Conservation (phyloP, 768 basidiomycete genomes). For the Pleurotus eryngii region DNA sequence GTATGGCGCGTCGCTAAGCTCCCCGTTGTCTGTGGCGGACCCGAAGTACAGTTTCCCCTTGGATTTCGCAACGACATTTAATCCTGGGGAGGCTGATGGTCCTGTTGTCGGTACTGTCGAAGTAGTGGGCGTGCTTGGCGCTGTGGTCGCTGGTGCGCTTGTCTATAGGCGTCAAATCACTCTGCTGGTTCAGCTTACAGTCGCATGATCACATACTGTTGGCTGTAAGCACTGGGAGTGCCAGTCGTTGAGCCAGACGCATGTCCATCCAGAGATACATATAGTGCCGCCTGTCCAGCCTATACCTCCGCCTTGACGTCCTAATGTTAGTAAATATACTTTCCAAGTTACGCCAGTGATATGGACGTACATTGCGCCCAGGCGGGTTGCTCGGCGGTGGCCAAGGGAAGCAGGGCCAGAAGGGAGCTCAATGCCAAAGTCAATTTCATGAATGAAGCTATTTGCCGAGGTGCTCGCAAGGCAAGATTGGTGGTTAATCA, state of each 20-base stretch:
- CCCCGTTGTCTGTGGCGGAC: conserved; percentile 41
- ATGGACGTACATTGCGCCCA: conserved; percentile 4
- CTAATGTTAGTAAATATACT: neutral
- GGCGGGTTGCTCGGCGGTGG: conserved; percentile 25
- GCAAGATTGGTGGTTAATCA: too few relatives aligned
- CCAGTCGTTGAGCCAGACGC: conserved; percentile 25
- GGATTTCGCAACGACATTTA: conserved; percentile 34
- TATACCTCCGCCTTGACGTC: conserved; percentile 28
- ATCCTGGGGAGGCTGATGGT: conserved; percentile 13
- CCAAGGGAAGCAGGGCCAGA: conserved; percentile 19
- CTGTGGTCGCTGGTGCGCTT: neutral
- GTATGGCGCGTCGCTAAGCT: conserved; percentile 37
- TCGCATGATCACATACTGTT: neutral
- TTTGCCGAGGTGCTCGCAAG: too few relatives aligned
- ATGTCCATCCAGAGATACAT: conserved; percentile 30
- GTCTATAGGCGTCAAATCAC: neutral
- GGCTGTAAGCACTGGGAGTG: conserved; percentile 19
- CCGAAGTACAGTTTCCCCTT: conserved; percentile 43
- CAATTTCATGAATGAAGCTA: conserved; percentile 15
- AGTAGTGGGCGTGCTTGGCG: conserved; percentile 6
- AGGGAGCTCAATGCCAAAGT: conserved; percentile 23
- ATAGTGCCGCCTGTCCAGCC: conserved; percentile 33
- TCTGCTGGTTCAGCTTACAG: too few relatives aligned
- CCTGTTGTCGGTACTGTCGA: conserved; percentile 18
- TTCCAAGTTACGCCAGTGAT: too few relatives aligned